phyloP scores from a whole-genome alignment of 2,329 filamentous ascomycete genomes.

The Diplodia intermedia region DNA sequence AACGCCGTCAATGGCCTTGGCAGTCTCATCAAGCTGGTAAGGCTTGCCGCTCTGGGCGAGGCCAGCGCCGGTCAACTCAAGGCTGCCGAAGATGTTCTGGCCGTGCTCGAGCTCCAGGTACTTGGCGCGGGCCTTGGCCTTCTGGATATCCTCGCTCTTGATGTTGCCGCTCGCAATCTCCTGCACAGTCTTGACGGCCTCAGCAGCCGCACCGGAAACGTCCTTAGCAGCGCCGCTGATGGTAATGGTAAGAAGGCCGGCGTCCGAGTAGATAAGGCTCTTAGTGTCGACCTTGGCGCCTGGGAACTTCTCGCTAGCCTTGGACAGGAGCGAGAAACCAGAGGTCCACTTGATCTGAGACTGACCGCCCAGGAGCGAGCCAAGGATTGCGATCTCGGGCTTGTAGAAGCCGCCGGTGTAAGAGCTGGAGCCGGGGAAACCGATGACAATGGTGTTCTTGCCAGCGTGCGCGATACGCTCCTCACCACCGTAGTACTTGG shows the following conservation, averaged over 20 bases:
- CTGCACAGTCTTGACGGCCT: constrained; percentile 82
- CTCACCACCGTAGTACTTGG: constrained; percentile 94
- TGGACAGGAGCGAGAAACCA: constrained; percentile 88
- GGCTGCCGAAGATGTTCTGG: constrained; percentile 76
- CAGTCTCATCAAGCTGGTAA: constrained; percentile 81
- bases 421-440: constrained; percentile 87
- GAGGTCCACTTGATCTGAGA: constrained; percentile 94
- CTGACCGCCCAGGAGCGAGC: constrained; percentile 86
- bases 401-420: constrained; percentile 77
- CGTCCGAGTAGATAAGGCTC: constrained; percentile 89
- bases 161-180: constrained; percentile 77
- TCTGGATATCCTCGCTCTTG: constrained; percentile 84
- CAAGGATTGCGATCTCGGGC: constrained; percentile 86
- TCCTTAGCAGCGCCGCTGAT: constrained; percentile 76
- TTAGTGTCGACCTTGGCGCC: constrained; percentile 74
- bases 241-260: constrained; percentile 85
- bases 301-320: constrained; percentile 72
- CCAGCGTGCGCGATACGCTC: constrained; percentile 80
- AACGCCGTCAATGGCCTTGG: constrained; percentile 80
- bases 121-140: constrained; percentile 91
- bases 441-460: constrained; percentile 86
- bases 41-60: constrained; percentile 82
- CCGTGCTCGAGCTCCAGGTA: constrained; percentile 86
- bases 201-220: constrained; percentile 75
- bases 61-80: constrained; percentile 84